Evolutionary conservation across 306 rosid species (phyloP), one percentile per base, ranked within the genome.

Genomic region (Trifolium dubium): DNA sequence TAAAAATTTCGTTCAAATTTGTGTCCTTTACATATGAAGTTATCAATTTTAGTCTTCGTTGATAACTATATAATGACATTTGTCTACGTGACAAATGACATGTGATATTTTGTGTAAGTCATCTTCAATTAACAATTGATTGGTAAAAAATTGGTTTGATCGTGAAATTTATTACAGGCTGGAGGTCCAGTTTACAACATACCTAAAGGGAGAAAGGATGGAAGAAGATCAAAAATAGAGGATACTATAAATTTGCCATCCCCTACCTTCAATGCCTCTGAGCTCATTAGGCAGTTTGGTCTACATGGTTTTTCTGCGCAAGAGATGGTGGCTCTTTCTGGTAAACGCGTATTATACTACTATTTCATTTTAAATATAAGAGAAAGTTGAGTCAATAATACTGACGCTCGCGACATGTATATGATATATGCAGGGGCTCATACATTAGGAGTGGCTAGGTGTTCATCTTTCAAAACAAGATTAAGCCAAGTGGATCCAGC

Each of bases 281-380:
- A 86, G 74, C 96, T 94, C 44, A 83, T 94, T 13, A 73, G 4
- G 1, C 13, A 59, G 6, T 94, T 94, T 61, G 89, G 83, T 1
- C 70, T 69, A 28, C 97, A 72, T 74, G 99, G 99, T 13, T 88
- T 92, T 39, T 82, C 81, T 41, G 83, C 83, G 30, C 90, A 83
- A 34, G 96, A 94, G 46, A 85, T 87, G 90, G 97, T 94, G 15
- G 98, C 93, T 62, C 89, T 94, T 9, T 94, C 99, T 0, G 98
- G 98, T 89, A 86, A 28, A 0, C 29, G n/a, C 23, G n/a, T 17
- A 8, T 30, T 44, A 12, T 40, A 9, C 12, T 40, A 40, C 12
- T 43, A 23, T 23, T 23, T 23, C 1, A 1, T 23, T 23, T 23
- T 23, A 23, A 23, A 23, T 23, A 23, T 23, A 23, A 23, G 23